Evolutionary conservation across 116 monocot genomes (phyloP).

Genomic region (Iris pallida): DNA sequence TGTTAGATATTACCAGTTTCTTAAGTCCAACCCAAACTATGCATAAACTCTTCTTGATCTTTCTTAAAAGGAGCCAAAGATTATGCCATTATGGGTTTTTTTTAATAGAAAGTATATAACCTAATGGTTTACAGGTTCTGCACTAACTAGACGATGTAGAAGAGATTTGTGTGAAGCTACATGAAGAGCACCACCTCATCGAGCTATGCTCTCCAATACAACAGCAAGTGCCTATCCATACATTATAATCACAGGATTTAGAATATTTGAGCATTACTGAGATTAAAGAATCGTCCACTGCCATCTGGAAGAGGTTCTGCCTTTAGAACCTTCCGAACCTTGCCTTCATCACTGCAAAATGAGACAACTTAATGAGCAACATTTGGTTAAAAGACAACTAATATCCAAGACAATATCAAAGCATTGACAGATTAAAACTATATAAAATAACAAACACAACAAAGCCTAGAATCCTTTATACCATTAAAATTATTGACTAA

Average conservation of each 20-base stretch:
- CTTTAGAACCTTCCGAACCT: constrained; percentile 80
- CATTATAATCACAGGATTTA: not conserved
- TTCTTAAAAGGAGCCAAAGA: too few relatives aligned
- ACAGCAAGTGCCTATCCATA: not conserved
- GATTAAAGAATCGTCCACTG: constrained; percentile 88
- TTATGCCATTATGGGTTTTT: too few relatives aligned
- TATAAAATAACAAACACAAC: too few relatives aligned
- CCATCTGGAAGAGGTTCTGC: constrained; percentile 96
- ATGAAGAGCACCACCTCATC: not conserved
- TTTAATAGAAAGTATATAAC: constrained; percentile 2
- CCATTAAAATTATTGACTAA: too few relatives aligned
- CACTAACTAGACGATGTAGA: not conserved
- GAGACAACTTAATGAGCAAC: not conserved
- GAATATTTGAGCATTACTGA: constrained; percentile 45
- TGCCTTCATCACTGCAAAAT: constrained; percentile 84
- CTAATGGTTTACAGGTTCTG: not conserved
- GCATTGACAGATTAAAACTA: too few relatives aligned
- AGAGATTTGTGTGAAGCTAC: not conserved
- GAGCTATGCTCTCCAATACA: not conserved
- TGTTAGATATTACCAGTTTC: not conserved
- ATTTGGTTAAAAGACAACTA: not conserved
- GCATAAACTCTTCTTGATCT: not conserved
- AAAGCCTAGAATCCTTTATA: too few relatives aligned
- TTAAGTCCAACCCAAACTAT: not conserved
- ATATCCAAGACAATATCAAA: too few relatives aligned